Percentiles rank a stretch among this genome's conserved stretches.
These are phyloP conservation scores for Hypseocharis bilobata DNA, from an alignment of 441 rosid genomes.

Conservation along the genomic window DNA sequence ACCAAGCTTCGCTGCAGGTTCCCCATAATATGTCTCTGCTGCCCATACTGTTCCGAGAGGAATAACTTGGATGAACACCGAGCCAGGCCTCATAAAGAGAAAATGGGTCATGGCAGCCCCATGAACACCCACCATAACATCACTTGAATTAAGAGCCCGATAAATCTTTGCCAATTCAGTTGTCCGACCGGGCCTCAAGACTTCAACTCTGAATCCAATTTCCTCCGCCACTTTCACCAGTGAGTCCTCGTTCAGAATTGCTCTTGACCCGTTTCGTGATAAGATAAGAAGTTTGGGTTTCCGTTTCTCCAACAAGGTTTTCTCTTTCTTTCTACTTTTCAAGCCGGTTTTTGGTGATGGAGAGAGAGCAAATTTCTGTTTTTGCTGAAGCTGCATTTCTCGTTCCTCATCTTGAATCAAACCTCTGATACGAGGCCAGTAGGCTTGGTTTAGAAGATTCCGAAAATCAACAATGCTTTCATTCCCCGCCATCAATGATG, in stretches of 20 bases:
- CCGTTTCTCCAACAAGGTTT: constrained; percentile 29
- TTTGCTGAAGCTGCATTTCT: constrained; percentile 24
- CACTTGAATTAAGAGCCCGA: constrained; percentile 52
- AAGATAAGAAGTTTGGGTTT: constrained; percentile 60
- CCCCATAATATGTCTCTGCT: constrained; percentile 80
- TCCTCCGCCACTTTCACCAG: constrained; percentile 55
- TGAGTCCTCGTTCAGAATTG: constrained; percentile 52
- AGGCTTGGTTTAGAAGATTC: constrained; percentile 52
- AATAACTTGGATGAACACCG: constrained; percentile 70
- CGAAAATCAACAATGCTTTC: constrained; percentile 51
- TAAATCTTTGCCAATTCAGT: constrained; percentile 73
- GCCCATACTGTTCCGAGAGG: constrained; percentile 92
- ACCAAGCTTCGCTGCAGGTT: constrained; percentile 78
- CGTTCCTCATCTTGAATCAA: constrained; percentile 45
- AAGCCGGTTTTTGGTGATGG: constrained; percentile 18
- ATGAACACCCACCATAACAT: constrained; percentile 83
- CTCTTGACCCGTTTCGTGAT: constrained; percentile 65
- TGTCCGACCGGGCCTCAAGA: constrained; percentile 46
- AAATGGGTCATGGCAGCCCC: constrained; percentile 99
- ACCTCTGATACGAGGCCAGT: constrained; percentile 44
- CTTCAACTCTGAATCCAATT: constrained; percentile 53
- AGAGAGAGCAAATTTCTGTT: constrained; percentile 19
- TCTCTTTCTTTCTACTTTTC: constrained; percentile 12
- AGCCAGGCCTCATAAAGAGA: constrained; percentile 64
- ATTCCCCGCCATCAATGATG: constrained; percentile 35